These are phyloP conservation scores for Zygotorulaspora florentina DNA, from an alignment of 805 yeast species.

Conservation along the genomic window DNA sequence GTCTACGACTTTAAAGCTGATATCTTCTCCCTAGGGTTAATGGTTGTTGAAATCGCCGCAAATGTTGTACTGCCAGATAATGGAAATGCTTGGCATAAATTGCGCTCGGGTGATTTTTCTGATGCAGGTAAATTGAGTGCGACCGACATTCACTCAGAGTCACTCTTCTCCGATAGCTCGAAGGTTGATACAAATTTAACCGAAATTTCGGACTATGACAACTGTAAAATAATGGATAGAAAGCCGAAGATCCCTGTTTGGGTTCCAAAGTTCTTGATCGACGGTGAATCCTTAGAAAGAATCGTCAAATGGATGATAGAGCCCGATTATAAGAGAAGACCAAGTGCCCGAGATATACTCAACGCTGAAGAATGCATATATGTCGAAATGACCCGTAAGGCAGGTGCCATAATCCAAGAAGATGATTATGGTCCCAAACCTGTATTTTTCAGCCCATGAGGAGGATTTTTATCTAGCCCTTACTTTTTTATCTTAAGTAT, in stretches of 20 bases:
- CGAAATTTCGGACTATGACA: conserved; percentile 23
- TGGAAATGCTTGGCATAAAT: conserved; percentile 94
- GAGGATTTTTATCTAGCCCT: background rate
- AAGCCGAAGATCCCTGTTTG: conserved; percentile 56
- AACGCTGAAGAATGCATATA: conserved; percentile 66
- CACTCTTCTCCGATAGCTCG: conserved; percentile 28
- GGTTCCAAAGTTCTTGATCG: conserved; percentile 82
- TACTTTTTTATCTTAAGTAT: background rate
- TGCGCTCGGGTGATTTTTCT: conserved; percentile 89
- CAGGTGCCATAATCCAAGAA: conserved; percentile 92
- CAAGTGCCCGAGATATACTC: conserved; percentile 72
- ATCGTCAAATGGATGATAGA: conserved; percentile 85
- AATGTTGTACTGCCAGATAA: conserved; percentile 92
- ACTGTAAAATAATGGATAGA: background rate
- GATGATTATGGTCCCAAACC: conserved; percentile 91
- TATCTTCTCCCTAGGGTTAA: conserved; percentile 87
- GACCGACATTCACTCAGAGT: conserved; percentile 49
- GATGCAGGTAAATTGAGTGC: conserved; percentile 88
- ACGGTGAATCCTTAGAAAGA: conserved; percentile 68
- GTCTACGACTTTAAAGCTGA: conserved; percentile 90
- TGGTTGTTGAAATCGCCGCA: conserved; percentile 93
- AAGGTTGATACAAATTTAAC: conserved; percentile 30
- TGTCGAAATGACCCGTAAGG: conserved; percentile 75
- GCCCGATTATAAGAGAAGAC: conserved; percentile 76
- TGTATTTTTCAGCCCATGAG: conserved; percentile 32